phyloP scores from a whole-genome alignment of 352 stramenopile genomes.

The Phytophthora brassicae region DNA sequence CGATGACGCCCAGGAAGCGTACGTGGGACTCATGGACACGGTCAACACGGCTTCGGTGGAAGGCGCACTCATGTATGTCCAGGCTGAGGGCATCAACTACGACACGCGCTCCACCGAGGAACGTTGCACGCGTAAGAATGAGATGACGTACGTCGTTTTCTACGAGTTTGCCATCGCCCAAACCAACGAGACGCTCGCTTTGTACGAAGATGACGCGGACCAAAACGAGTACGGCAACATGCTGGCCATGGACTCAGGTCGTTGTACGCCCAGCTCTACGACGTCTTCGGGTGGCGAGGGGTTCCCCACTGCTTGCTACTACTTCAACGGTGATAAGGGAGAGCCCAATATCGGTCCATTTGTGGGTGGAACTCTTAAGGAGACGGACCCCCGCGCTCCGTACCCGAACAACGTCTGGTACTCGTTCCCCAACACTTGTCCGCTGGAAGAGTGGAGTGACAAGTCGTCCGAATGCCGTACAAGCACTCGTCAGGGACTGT shows the following conservation, averaged over 20 bases:
- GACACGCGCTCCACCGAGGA: conserved; percentile 52
- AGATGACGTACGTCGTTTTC: conserved; percentile 81
- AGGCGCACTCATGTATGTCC: conserved; percentile 86
- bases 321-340: conserved; percentile 72
- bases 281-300: conserved; percentile 31
- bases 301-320: conserved; percentile 61
- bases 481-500: conserved; percentile 50
- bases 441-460: conserved; percentile 46
- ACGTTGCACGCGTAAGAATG: conserved; percentile 79
- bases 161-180: conserved; percentile 79
- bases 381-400: conserved; percentile 49
- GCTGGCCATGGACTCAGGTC: conserved; percentile 67
- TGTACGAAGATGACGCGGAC: conserved; percentile 49
- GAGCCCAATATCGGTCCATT: conserved; percentile 71
- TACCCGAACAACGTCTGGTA: conserved; percentile 82
- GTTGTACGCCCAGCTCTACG: conserved; percentile 50
- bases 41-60: conserved; percentile 83
- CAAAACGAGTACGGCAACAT: conserved; percentile 68
- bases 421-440: conserved; percentile 78
- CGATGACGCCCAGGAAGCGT: conserved; percentile 53
- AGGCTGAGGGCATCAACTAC: conserved; percentile 86
- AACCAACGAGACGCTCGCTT: conserved; percentile 74
- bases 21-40: conserved; percentile 69
- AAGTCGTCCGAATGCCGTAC: conserved; percentile 55
- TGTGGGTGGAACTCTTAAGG: conserved; percentile 52